phyloP scores from a whole-genome alignment of 2,329 filamentous ascomycete genomes.

The Colletotrichum plurivorum region DNA sequence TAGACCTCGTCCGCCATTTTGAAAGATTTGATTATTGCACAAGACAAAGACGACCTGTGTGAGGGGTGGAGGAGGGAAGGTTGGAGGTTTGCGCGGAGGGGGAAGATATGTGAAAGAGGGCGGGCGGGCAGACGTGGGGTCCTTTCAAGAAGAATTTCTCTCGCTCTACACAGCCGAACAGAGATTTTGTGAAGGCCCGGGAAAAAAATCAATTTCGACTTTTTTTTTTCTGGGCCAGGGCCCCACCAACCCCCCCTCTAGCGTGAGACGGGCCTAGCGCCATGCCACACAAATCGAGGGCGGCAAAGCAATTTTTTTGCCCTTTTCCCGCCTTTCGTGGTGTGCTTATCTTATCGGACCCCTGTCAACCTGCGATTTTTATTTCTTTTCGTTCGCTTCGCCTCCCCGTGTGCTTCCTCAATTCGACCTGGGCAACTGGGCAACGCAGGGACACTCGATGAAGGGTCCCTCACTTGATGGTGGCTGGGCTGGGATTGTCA shows the following conservation, averaged over 20 bases:
- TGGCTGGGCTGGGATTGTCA: constrained; percentile 10
- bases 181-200: constrained; percentile 38
- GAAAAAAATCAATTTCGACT: constrained; percentile 42
- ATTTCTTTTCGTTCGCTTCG: constrained; percentile 25
- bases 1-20: constrained; percentile 98
- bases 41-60: constrained; percentile 42
- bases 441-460: neutral
- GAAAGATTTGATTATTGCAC: constrained; percentile 43
- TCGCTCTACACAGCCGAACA: constrained; percentile 35
- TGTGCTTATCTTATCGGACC: constrained; percentile 39
- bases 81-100: constrained; percentile 40
- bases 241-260: constrained; percentile 38
- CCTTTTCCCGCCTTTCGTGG: constrained; percentile 28
- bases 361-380: constrained; percentile 9
- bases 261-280: constrained; percentile 28
- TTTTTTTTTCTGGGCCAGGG: constrained; percentile 39
- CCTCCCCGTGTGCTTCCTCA: constrained; percentile 2
- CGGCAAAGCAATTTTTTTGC: constrained; percentile 36
- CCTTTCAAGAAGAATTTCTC: constrained; percentile 42
- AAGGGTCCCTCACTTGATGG: neutral
- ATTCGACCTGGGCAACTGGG: constrained; percentile 1
- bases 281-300: constrained; percentile 37
- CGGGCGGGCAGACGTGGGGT: constrained; percentile 40
- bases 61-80: constrained; percentile 42
- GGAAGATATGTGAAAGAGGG: constrained; percentile 39